phyloP scores from a whole-genome alignment of 768 basidiomycete genomes.

The Kondoa subrosea region DNA sequence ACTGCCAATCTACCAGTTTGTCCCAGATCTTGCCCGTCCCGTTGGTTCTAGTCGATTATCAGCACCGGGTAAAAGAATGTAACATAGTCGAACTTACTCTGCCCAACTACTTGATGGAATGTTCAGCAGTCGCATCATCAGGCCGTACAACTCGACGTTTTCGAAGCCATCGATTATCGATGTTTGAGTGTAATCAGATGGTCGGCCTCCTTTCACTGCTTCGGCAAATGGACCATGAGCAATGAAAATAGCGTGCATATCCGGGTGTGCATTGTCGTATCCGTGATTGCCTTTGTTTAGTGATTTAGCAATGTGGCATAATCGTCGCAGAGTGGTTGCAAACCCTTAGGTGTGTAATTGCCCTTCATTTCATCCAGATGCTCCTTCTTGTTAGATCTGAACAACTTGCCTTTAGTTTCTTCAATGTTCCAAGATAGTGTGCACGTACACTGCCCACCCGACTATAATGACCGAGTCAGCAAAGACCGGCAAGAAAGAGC shows the following conservation, averaged over 20 bases:
- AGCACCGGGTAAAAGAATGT: slow-evolving; percentile 54
- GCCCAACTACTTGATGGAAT: slow-evolving; percentile 37
- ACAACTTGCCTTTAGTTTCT: background rate
- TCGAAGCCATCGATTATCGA: slow-evolving; percentile 49
- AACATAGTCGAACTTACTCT: slow-evolving; percentile 55
- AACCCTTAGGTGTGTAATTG: slow-evolving; percentile 50
- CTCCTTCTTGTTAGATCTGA: slow-evolving; percentile 43
- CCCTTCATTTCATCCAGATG: slow-evolving; percentile 39
- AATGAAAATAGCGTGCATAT: slow-evolving; percentile 81
- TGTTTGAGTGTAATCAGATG: slow-evolving; percentile 8
- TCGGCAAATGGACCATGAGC: slow-evolving; percentile 74
- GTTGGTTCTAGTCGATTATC: background rate
- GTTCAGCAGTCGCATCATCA: slow-evolving; percentile 30
- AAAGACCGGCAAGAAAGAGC: background rate
- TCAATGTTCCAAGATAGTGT: background rate
- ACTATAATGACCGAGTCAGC: slow-evolving; percentile 27
- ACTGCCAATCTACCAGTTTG: too few species aligned
- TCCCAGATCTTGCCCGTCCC: background rate
- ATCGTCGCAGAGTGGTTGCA: slow-evolving; percentile 29
- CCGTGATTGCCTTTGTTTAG: slow-evolving; percentile 55
- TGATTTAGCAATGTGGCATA: background rate
- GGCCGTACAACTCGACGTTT: slow-evolving; percentile 72
- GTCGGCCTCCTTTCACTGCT: slow-evolving; percentile 42
- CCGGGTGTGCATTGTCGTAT: slow-evolving; percentile 43
- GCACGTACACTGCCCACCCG: slow-evolving; percentile 46